Conservation (phyloP, 495 filamentous ascomycete genomes). For the Penicillium lividum region DNA sequence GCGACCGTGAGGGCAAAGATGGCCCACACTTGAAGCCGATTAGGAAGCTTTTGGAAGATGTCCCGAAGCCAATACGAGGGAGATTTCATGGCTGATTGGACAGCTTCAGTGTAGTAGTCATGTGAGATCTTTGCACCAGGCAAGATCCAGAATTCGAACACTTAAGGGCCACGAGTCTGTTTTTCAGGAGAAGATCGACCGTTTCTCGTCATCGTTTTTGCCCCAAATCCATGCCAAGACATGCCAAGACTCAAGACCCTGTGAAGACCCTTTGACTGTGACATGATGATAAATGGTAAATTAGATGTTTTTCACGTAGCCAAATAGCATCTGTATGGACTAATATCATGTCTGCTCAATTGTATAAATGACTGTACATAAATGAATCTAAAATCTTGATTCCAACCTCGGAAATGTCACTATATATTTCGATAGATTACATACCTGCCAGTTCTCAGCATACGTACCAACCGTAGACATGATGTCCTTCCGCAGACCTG, state of each 20-base stretch:
- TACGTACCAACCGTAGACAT: too few species aligned
- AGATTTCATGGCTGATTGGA: neutral
- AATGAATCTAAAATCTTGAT: too few species aligned
- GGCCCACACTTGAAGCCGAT: slow-evolving; percentile 3
- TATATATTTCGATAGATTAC: too few species aligned
- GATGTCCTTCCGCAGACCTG: too few species aligned
- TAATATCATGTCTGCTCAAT: too few species aligned
- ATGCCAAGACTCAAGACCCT: too few species aligned
- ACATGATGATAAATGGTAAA: too few species aligned
- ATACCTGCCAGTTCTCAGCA: too few species aligned
- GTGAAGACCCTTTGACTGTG: neutral
- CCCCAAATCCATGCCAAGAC: neutral
- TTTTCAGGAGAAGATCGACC: neutral
- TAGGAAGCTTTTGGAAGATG: slow-evolving; percentile 5
- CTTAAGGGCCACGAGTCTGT: neutral
- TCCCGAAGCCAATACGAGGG: neutral
- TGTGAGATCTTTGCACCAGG: neutral
- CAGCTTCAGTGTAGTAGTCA: neutral
- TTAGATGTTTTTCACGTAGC: too few species aligned
- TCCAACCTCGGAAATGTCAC: too few species aligned
- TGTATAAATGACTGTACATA: too few species aligned
- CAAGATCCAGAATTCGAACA: neutral
- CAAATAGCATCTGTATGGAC: too few species aligned
- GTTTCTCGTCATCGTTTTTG: neutral
- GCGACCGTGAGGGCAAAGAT: slow-evolving; percentile 12